Evolutionary conservation across 176 grass and related monocot genomes (phyloP).

Genomic region (Eragrostis curvula): DNA sequence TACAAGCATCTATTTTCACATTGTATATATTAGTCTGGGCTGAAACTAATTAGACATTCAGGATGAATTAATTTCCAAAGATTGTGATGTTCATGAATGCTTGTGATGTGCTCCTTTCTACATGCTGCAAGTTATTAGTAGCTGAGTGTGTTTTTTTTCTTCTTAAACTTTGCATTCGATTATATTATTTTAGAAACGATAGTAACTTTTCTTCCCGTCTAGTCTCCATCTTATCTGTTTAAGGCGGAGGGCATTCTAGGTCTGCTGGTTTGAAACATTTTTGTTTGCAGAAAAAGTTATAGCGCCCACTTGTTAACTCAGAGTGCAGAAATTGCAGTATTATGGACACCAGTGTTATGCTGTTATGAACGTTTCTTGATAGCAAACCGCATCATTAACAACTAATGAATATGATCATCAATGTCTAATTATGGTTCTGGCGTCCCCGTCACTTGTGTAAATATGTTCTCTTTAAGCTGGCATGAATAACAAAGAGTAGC

Average conservation of each 20-base stretch:
- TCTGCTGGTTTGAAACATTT: conserved; percentile 18
- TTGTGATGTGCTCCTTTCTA: not conserved
- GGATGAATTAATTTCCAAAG: not conserved
- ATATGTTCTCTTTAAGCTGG: not conserved
- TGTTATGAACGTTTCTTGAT: conserved; percentile 5
- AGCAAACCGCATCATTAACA: not conserved
- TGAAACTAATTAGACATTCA: not conserved
- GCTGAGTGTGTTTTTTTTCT: not conserved
- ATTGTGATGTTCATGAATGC: conserved; percentile 3
- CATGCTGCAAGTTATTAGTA: not conserved
- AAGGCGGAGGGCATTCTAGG: not conserved
- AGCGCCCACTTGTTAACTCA: conserved; percentile 15
- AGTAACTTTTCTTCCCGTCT: not conserved
- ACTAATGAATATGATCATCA: not conserved
- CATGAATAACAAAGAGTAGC: not conserved
- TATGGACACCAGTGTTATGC: not conserved
- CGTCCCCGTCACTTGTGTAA: not conserved
- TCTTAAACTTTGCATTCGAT: not conserved
- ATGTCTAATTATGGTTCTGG: not conserved
- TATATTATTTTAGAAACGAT: not conserved
- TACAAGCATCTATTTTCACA: not conserved
- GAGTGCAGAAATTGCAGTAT: not conserved
- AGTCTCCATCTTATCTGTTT: not conserved
- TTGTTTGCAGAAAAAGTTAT: not conserved
- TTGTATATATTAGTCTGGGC: not conserved